These are phyloP conservation scores for Yamagishiella unicocca DNA, from an alignment of 139 green algal genomes.

Conservation along the genomic window DNA sequence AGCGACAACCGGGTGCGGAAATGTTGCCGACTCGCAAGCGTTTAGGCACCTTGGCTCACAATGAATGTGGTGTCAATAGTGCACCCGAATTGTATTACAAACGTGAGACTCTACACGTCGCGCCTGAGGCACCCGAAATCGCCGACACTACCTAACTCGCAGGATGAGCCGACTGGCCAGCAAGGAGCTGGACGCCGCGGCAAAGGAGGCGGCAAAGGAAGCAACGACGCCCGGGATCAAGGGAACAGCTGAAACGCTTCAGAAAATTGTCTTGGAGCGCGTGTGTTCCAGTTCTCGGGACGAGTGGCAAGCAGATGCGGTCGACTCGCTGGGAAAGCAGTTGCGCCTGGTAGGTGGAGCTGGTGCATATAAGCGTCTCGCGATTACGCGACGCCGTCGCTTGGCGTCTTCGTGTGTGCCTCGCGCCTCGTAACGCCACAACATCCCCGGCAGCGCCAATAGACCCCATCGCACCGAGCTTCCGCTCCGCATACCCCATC, in stretches of 20 bases:
- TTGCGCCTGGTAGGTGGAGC: constrained; percentile 24
- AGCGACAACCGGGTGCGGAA: too few species aligned
- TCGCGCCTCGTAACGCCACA: too few species aligned
- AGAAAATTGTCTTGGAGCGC: constrained; percentile 13
- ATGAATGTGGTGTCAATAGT: background rate
- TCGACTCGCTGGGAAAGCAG: constrained; percentile 7
- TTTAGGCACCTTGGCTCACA: background rate
- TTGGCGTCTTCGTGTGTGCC: too few species aligned
- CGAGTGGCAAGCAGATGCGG: constrained; percentile 7
- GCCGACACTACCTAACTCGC: too few species aligned
- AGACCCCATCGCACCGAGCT: too few species aligned
- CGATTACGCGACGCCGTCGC: too few species aligned
- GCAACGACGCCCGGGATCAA: background rate
- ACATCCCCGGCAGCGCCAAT: too few species aligned
- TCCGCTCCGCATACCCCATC: too few species aligned
- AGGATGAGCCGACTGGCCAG: constrained; percentile 32
- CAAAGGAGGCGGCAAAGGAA: background rate
- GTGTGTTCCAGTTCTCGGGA: constrained; percentile 28
- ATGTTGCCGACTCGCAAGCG: background rate
- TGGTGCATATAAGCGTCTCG: too few species aligned
- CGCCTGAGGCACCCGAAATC: background rate
- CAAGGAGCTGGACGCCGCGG: constrained; percentile 15
- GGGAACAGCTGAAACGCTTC: background rate
- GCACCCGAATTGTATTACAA: background rate
- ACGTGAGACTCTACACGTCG: background rate